These are phyloP conservation scores for Peterozyma toletana DNA, from an alignment of 805 yeast species.

Conservation along the genomic window DNA sequence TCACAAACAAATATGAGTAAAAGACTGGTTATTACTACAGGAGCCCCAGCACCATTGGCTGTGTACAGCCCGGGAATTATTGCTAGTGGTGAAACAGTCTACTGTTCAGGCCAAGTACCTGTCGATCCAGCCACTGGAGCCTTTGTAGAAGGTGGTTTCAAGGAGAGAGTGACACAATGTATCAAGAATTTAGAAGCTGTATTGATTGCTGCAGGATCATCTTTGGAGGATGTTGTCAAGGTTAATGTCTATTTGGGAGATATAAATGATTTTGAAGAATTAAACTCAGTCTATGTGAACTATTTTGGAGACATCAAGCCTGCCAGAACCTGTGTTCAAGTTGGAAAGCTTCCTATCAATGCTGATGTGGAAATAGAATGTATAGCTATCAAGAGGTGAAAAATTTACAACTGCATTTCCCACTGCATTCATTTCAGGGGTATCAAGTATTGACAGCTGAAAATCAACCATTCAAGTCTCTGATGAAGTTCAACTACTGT, in stretches of 20 bases:
- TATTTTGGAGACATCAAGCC: conserved; percentile 38
- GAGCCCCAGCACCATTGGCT: conserved; percentile 4
- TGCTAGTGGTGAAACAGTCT: conserved; percentile 6
- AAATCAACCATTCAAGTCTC: too few relatives aligned
- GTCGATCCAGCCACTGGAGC: conserved; percentile 6
- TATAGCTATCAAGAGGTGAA: conserved; percentile 28
- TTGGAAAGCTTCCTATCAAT: conserved; percentile 39
- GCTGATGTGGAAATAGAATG: conserved; percentile 39
- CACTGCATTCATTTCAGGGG: too few relatives aligned
- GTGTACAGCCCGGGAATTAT: conserved; percentile 6
- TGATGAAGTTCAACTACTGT: too few relatives aligned
- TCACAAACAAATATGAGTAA: conserved; percentile 3
- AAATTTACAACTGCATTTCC: too few relatives aligned
- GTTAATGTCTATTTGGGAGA: conserved; percentile 38
- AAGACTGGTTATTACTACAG: conserved; percentile 1
- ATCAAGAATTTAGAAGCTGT: conserved; percentile 34
- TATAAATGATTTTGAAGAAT: conserved; percentile 37
- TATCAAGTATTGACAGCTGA: too few relatives aligned
- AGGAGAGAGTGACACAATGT: conserved; percentile 27
- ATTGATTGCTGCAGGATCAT: conserved; percentile 38
- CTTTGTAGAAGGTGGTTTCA: conserved; percentile 3
- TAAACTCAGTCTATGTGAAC: conserved; percentile 35
- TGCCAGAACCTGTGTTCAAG: conserved; percentile 43
- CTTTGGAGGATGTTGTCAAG: conserved; percentile 36
- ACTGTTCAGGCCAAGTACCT: conserved; percentile 8